A percentile compares a stretch with the other conserved stretches of the same genome.
These are phyloP conservation scores for Pseudopithomyces maydicus DNA, from an alignment of 2,329 filamentous ascomycete genomes.

Conservation along the genomic window DNA sequence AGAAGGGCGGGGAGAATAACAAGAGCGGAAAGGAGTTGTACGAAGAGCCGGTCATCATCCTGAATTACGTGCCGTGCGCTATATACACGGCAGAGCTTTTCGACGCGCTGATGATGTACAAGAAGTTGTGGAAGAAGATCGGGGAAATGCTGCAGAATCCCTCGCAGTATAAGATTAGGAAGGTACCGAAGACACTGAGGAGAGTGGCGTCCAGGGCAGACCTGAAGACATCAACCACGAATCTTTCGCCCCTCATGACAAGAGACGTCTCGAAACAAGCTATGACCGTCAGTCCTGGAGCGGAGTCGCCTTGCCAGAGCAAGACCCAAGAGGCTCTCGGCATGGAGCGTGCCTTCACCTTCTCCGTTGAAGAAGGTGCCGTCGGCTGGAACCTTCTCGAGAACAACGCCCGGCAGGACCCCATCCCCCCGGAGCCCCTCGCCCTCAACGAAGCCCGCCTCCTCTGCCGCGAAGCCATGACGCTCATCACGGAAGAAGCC, in stretches of 20 bases:
- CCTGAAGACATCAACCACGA: neutral
- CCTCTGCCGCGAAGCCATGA: slow-evolving; percentile 37
- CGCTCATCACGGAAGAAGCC: slow-evolving; percentile 37
- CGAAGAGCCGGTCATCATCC: slow-evolving; percentile 31
- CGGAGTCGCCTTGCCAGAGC: slow-evolving; percentile 20
- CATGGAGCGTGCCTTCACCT: slow-evolving; percentile 31
- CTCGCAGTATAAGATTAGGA: slow-evolving; percentile 23
- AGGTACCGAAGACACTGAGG: slow-evolving; percentile 1
- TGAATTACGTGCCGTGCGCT: slow-evolving; percentile 40
- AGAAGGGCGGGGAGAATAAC: slow-evolving; percentile 22
- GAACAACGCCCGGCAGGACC: slow-evolving; percentile 24
- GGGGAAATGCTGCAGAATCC: slow-evolving; percentile 29
- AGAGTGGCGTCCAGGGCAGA: slow-evolving; percentile 7
- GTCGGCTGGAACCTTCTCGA: slow-evolving; percentile 25
- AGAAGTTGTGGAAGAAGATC: slow-evolving; percentile 39
- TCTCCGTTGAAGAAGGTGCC: slow-evolving; percentile 26
- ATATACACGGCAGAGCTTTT: slow-evolving; percentile 41
- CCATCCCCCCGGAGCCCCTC: slow-evolving; percentile 32
- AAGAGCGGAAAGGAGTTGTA: slow-evolving; percentile 23
- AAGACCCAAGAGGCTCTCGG: slow-evolving; percentile 11
- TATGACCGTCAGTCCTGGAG: slow-evolving; percentile 1
- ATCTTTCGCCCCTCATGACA: slow-evolving; percentile 17
- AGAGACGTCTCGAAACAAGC: slow-evolving; percentile 7
- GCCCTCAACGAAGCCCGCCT: slow-evolving; percentile 34
- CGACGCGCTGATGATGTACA: slow-evolving; percentile 39